Evolutionary conservation across 2,329 filamentous ascomycete genomes (phyloP).

Genomic region (Pyrenophora seminiperda): DNA sequence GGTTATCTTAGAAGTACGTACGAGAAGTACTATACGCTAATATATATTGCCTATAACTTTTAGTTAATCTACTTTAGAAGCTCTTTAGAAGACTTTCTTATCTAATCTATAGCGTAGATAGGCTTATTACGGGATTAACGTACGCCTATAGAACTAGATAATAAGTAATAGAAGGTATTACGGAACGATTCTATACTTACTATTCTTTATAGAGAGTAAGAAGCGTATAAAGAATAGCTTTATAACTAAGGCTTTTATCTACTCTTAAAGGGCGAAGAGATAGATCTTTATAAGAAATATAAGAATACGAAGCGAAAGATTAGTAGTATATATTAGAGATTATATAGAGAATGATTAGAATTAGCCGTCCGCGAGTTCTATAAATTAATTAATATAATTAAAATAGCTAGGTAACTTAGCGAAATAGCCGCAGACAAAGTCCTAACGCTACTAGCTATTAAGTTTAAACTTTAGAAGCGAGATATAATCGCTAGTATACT

Average conservation of each 20-base stretch:
- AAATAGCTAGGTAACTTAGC: slow-evolving; percentile 26
- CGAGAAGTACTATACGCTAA: slow-evolving; percentile 24
- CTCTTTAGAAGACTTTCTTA: slow-evolving; percentile 20
- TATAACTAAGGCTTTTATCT: slow-evolving; percentile 19
- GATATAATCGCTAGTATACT: slow-evolving; percentile 23
- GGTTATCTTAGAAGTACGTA: slow-evolving; percentile 20
- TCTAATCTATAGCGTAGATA: slow-evolving; percentile 23
- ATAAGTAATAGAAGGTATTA: slow-evolving; percentile 17
- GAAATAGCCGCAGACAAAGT: slow-evolving; percentile 17
- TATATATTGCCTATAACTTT: slow-evolving; percentile 21
- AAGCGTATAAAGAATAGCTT: slow-evolving; percentile 17
- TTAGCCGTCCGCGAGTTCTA: slow-evolving; percentile 20
- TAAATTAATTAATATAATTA: slow-evolving; percentile 20
- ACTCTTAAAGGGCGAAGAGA: slow-evolving; percentile 15
- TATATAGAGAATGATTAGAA: slow-evolving; percentile 18
- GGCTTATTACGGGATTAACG: slow-evolving; percentile 18
- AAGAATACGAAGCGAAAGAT: slow-evolving; percentile 16
- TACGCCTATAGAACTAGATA: slow-evolving; percentile 19
- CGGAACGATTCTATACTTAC: slow-evolving; percentile 16
- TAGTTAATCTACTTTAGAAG: slow-evolving; percentile 25
- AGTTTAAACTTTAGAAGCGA: slow-evolving; percentile 24
- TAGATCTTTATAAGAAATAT: slow-evolving; percentile 21
- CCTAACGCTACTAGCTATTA: slow-evolving; percentile 16
- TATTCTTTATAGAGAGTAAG: slow-evolving; percentile 13
- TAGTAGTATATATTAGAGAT: slow-evolving; percentile 15